These are phyloP conservation scores for Grosmannia serpens DNA, from an alignment of 2,329 filamentous ascomycete genomes.

Conservation along the genomic window DNA sequence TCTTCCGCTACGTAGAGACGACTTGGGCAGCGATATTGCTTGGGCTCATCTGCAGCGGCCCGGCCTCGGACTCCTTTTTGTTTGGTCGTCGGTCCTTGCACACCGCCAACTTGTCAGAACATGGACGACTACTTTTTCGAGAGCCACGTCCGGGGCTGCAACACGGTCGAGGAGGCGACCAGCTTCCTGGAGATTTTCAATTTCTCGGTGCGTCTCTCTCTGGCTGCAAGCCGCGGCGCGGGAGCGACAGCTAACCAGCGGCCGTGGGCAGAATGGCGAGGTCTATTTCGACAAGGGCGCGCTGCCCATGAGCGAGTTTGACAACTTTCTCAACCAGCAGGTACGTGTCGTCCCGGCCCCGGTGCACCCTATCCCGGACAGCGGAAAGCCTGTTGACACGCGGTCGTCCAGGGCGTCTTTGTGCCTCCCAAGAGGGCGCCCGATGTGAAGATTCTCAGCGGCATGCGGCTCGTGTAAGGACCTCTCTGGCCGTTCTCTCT, in stretches of 20 bases:
- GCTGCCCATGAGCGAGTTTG: conserved; percentile 36
- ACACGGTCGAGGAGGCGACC: conserved; percentile 37
- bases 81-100: not conserved
- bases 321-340: conserved; percentile 40
- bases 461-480: conserved; percentile 42
- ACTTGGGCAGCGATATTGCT: not conserved
- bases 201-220: conserved; percentile 33
- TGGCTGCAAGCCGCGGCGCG: not conserved
- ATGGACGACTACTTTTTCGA: conserved; percentile 52
- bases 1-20: not conserved
- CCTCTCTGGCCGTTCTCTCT: not conserved
- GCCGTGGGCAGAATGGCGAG: conserved; percentile 30
- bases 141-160: conserved; percentile 34
- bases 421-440: conserved; percentile 24
- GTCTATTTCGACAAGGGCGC: conserved; percentile 41
- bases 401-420: conserved; percentile 1
- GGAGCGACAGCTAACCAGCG: not conserved
- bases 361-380: not conserved
- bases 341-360: no score
- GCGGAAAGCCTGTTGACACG: not conserved
- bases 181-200: conserved; percentile 48
- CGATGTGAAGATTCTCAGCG: conserved; percentile 34
- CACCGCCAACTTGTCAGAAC: not conserved
- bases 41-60: not conserved
- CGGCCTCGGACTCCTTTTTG: not conserved